Conservation (phyloP, 495 filamentous ascomycete genomes). For the Chaetomium cochliodes region DNA sequence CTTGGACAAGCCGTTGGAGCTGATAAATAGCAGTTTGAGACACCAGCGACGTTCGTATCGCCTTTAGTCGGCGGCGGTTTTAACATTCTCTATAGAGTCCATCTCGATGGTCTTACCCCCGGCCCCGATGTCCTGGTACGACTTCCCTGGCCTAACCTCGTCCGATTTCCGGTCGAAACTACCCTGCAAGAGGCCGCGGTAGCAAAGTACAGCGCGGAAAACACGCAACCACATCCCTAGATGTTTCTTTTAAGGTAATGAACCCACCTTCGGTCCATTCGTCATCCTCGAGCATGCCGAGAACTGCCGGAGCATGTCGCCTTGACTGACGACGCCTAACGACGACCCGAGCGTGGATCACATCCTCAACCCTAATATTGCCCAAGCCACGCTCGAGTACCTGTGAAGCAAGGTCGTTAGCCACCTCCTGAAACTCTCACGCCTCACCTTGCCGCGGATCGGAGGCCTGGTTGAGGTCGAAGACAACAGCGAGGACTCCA, state of each 20-base stretch:
- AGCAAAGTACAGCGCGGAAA: slow-evolving; percentile 32
- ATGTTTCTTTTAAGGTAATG: slow-evolving; percentile 30
- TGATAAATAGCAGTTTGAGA: slow-evolving; percentile 18
- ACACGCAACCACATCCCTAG: slow-evolving; percentile 35
- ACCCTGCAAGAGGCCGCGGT: slow-evolving; percentile 37
- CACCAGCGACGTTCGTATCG: slow-evolving; percentile 17
- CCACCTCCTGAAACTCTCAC: slow-evolving; percentile 36
- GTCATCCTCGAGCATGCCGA: slow-evolving; percentile 45
- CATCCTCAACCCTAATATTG: slow-evolving; percentile 35
- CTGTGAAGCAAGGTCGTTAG: slow-evolving; percentile 34
- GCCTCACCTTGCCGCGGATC: slow-evolving; percentile 31
- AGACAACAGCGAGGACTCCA: not conserved
- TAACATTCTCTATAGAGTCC: slow-evolving; percentile 27
- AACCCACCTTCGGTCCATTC: slow-evolving; percentile 39
- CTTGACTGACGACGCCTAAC: slow-evolving; percentile 31
- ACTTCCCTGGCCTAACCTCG: slow-evolving; percentile 14
- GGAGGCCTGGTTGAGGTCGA: slow-evolving; percentile 30
- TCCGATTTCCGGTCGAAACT: slow-evolving; percentile 37
- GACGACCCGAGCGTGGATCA: slow-evolving; percentile 19
- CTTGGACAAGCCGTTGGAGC: slow-evolving; percentile 21
- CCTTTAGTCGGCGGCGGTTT: slow-evolving; percentile 26
- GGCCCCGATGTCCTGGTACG: slow-evolving; percentile 22
- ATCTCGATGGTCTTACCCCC: slow-evolving; percentile 9
- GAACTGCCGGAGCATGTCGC: slow-evolving; percentile 25
- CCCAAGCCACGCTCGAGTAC: slow-evolving; percentile 27